Evolutionary conservation across 2,329 filamentous ascomycete genomes (phyloP), one percentile per base, ranked within the genome.

Genomic region (Aspergillus bombycis): DNA sequence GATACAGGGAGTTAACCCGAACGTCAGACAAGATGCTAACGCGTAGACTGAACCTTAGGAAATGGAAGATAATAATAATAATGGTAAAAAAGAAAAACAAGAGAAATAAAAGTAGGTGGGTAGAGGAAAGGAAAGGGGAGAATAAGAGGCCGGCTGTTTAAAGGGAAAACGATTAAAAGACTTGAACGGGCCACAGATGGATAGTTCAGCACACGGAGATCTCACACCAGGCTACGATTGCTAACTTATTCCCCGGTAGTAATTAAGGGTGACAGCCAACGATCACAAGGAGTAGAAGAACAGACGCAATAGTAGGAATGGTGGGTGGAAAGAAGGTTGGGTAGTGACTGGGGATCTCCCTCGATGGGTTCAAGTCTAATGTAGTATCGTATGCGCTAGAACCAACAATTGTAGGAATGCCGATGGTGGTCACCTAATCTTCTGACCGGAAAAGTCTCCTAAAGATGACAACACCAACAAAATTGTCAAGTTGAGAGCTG

Each of bases 151-250:
- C 14, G 28, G 16, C 52, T 36, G 30, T 54, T 54, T 36, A 26
- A 28, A 48, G 45, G 43, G 48, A 16, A 57, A 58, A 50, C 63
- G 53, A 60, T 55, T 36, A 60, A 46, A 56, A 28, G 58, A 46
- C 16, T 32, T 58, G 64, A 63, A 66, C 61, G 58, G 65, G 63
- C 54, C 66, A 68, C 62, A 63, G 63, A 54, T 68, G 63, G 62
- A 63, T 62, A 59, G 53, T 65, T 64, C 45, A 57, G 61, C 57
- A 61, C 41, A 62, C 56, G 64, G 53, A 64, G 61, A 69, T 67
- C 65, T 64, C 52, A 59, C 57, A 63, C 67, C 61, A 66, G 63
- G 59, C 59, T 62, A 61, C 58, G 55, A 57, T 36, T 63, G 64
- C 57, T 59, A 66, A 57, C 56, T 50, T 34, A 38, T 30, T 46